Evolutionary conservation across 441 rosid species (phyloP).

Genomic region (Arabidopsis lyrata): DNA sequence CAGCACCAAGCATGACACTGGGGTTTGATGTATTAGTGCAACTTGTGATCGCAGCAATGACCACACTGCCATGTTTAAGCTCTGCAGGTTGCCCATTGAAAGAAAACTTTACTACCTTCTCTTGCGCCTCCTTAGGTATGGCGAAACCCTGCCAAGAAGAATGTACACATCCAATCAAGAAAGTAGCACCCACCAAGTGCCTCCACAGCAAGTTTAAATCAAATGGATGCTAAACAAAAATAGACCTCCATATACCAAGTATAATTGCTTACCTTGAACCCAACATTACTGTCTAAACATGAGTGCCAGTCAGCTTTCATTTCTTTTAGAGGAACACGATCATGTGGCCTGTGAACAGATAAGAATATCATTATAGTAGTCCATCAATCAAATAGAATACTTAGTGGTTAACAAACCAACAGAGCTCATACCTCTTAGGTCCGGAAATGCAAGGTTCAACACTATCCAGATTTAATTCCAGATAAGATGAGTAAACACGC

Average conservation of each 20-base stretch:
- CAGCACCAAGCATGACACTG: slow-evolving; percentile 98
- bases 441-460: slow-evolving; percentile 98
- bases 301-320: slow-evolving; percentile 98
- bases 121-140: slow-evolving; percentile 86
- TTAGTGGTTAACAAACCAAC: not conserved
- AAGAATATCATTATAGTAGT: not conserved
- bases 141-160: slow-evolving; percentile 75
- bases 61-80: slow-evolving; percentile 91
- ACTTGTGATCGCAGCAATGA: slow-evolving; percentile 96
- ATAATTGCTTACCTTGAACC: slow-evolving; percentile 70
- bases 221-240: not conserved
- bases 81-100: slow-evolving; percentile 81
- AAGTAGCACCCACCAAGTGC: not conserved
- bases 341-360: slow-evolving; percentile 80
- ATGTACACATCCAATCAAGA: not conserved
- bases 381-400: not conserved
- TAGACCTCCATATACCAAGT: slow-evolving; percentile 10
- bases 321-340: slow-evolving; percentile 86
- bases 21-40: slow-evolving; percentile 99
- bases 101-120: slow-evolving; percentile 75
- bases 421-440: slow-evolving; percentile 77
- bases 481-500: slow-evolving; percentile 83
- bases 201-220: not conserved
- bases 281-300: slow-evolving; percentile 86
- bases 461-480: slow-evolving; percentile 72